Conservation (phyloP, 2,329 filamentous ascomycete species). For the Laburnicola sp. region DNA sequence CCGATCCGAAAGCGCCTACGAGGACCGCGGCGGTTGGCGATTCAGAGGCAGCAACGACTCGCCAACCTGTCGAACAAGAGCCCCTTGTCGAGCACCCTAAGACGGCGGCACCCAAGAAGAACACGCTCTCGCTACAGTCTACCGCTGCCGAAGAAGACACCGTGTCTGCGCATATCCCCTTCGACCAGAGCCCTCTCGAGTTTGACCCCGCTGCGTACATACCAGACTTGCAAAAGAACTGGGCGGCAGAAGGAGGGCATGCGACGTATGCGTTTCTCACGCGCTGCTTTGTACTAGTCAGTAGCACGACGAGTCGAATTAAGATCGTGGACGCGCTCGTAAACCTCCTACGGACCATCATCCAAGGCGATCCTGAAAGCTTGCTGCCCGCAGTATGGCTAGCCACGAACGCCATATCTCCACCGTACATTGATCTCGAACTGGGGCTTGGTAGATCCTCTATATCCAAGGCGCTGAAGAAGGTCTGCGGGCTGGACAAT, state of each 20-base stretch:
- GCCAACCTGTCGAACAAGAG: background rate
- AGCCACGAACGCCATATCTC: slow-evolving; percentile 91
- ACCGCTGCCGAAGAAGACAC: slow-evolving; percentile 74
- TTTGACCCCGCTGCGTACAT: slow-evolving; percentile 79
- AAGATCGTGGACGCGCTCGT: slow-evolving; percentile 97
- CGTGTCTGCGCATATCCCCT: slow-evolving; percentile 73
- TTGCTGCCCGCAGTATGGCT: slow-evolving; percentile 89
- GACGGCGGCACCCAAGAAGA: slow-evolving; percentile 44
- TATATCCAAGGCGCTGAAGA: slow-evolving; percentile 89
- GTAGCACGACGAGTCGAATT: slow-evolving; percentile 87
- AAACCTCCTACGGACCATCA: slow-evolving; percentile 81
- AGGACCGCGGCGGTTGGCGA: slow-evolving; percentile 11
- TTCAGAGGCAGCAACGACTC: background rate
- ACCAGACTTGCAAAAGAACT: slow-evolving; percentile 68
- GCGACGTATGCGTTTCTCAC: slow-evolving; percentile 88
- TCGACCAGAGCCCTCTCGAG: slow-evolving; percentile 79
- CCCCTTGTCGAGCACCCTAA: slow-evolving; percentile 4
- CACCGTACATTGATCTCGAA: slow-evolving; percentile 87
- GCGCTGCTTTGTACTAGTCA: slow-evolving; percentile 88
- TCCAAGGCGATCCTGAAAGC: slow-evolving; percentile 82
- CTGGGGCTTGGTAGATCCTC: slow-evolving; percentile 87
- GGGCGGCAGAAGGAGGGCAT: slow-evolving; percentile 71
- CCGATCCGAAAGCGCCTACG: slow-evolving; percentile 24
- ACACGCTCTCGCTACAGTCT: slow-evolving; percentile 77
- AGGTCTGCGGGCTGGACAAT: slow-evolving; percentile 83